These are phyloP conservation scores for Quercus glauca DNA, from an alignment of 306 rosid genomes.

Conservation along the genomic window DNA sequence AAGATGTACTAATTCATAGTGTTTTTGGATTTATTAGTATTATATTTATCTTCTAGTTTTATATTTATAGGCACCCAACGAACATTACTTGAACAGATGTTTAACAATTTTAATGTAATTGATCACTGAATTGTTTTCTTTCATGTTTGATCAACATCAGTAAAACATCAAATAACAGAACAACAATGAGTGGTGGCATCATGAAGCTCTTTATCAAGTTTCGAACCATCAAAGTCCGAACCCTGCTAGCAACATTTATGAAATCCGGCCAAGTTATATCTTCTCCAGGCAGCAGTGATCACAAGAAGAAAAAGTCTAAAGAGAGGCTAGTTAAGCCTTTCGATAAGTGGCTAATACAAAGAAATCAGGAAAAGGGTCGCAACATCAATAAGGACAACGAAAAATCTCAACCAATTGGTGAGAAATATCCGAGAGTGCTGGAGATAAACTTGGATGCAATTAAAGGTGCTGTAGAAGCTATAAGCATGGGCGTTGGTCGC, in stretches of 20 bases:
- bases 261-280: constrained; percentile 20
- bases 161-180: constrained; percentile 29
- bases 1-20: too few relatives aligned
- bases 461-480: constrained; percentile 38
- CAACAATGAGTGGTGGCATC: constrained; percentile 30
- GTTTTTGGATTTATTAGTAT: too few relatives aligned
- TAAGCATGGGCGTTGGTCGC: constrained; percentile 21
- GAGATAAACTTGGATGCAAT: constrained; percentile 45
- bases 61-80: too few relatives aligned
- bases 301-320: constrained; percentile 18
- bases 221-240: constrained; percentile 36
- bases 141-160: not conserved
- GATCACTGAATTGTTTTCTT: not conserved
- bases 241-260: constrained; percentile 32
- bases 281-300: not conserved
- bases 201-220: constrained; percentile 46
- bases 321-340: constrained; percentile 19
- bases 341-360: not conserved
- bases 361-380: not conserved
- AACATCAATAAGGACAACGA: not conserved
- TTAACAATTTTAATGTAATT: not conserved
- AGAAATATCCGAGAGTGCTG: constrained; percentile 18
- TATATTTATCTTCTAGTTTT: too few relatives aligned
- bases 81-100: too few relatives aligned
- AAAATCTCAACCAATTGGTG: constrained; percentile 3